Conservation (phyloP, 1,284 basidiomycete genomes). For the Sporisorium exsertum region DNA sequence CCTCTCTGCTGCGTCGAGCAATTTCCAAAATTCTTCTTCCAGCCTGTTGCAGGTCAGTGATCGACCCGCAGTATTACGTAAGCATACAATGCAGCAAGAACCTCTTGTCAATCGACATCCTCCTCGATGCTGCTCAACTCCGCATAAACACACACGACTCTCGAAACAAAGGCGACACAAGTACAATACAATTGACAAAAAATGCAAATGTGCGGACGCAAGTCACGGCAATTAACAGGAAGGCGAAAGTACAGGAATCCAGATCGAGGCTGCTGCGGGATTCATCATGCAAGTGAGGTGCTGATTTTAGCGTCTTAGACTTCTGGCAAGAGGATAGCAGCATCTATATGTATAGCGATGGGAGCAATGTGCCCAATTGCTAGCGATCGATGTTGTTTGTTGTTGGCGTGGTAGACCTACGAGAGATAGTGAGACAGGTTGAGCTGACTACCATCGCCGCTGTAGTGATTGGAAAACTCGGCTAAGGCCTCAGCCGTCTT, state of each 20-base stretch:
- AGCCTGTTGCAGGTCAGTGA: not conserved
- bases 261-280: not conserved
- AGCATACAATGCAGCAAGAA: not conserved
- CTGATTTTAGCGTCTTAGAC: no score
- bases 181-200: constrained; percentile 30
- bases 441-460: constrained; percentile 33
- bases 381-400: no score
- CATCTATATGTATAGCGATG: constrained; percentile 14
- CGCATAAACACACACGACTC: not conserved
- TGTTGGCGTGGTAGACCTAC: not conserved
- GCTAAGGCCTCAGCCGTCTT: constrained; percentile 51
- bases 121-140: not conserved
- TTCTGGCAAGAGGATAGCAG: not conserved
- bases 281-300: not conserved
- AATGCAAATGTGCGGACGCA: constrained; percentile 15
- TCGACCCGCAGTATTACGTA: not conserved
- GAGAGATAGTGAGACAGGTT: constrained; percentile 45
- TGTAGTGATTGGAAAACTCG: constrained; percentile 45
- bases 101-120: no score
- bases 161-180: constrained; percentile 7
- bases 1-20: not conserved
- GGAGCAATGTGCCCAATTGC: no score
- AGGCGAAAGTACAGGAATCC: constrained; percentile 6
- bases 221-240: not conserved
- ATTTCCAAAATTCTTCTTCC: not conserved